These are phyloP conservation scores for Phytophthora pini DNA, from an alignment of 352 stramenopile species.

Conservation along the genomic window DNA sequence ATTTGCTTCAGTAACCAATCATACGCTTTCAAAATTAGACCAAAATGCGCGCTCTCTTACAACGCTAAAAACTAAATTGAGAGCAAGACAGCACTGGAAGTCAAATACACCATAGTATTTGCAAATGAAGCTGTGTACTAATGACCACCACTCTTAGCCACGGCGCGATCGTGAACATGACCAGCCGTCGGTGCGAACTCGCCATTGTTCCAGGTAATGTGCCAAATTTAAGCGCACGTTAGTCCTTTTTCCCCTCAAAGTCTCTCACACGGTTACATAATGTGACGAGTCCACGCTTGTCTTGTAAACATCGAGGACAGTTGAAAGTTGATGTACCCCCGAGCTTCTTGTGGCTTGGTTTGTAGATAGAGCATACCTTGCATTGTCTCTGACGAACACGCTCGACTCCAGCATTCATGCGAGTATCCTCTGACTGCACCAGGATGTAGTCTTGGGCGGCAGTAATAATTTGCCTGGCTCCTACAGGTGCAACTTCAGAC, in stretches of 20 bases:
- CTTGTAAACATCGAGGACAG: not conserved
- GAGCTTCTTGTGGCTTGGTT: conserved; percentile 19
- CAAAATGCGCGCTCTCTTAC: not conserved
- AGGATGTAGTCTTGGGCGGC: not conserved
- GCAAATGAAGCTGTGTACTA: not conserved
- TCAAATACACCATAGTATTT: not conserved
- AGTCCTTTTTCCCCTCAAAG: not conserved
- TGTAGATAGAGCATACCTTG: conserved; percentile 15
- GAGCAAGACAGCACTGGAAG: too few species aligned
- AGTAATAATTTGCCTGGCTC: not conserved
- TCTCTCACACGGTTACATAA: conserved; percentile 13
- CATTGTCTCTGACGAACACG: not conserved
- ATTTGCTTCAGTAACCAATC: not conserved
- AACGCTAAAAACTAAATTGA: too few species aligned
- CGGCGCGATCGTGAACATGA: conserved; percentile 2
- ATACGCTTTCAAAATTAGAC: not conserved
- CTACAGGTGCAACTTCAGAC: not conserved
- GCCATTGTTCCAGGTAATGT: conserved; percentile 21
- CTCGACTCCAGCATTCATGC: not conserved
- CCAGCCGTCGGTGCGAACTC: conserved; percentile 8
- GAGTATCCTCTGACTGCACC: not conserved
- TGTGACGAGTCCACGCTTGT: not conserved
- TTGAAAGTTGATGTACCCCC: conserved; percentile 8
- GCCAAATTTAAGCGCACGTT: conserved; percentile 23
- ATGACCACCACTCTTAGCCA: not conserved